A percentile compares a stretch with the other conserved stretches of the same genome.
These are phyloP conservation scores for Nicotiana paniculata DNA, from an alignment of 257 asterid genomes.

Conservation along the genomic window DNA sequence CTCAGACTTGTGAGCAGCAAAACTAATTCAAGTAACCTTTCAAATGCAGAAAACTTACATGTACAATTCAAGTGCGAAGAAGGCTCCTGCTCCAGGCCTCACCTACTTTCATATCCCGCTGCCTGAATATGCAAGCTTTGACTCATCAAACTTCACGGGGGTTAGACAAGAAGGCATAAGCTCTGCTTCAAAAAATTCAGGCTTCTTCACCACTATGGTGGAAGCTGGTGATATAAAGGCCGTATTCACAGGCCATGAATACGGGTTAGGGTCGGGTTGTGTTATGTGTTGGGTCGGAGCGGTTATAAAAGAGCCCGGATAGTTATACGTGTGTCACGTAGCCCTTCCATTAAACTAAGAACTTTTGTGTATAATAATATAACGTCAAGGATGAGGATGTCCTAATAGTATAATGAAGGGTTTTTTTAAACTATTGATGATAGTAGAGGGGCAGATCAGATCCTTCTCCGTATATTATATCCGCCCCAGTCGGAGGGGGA, in stretches of 20 bases:
- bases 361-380: no score
- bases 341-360: no score
- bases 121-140: slow-evolving; percentile 79
- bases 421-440: no score
- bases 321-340: no score
- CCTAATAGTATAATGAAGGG: no score
- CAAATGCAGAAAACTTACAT: slow-evolving; percentile 48
- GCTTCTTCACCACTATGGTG: slow-evolving; percentile 80
- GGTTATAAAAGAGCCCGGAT: no score
- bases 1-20: not conserved
- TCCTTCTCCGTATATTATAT: no score
- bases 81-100: slow-evolving; percentile 70
- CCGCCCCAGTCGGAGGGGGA: no score
- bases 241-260: slow-evolving; percentile 80
- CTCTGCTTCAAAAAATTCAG: slow-evolving; percentile 79
- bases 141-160: slow-evolving; percentile 73
- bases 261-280: no score
- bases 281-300: no score
- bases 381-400: no score
- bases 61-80: slow-evolving; percentile 55
- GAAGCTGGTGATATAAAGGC: slow-evolving; percentile 90
- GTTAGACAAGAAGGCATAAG: slow-evolving; percentile 79
- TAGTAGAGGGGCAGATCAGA: no score
- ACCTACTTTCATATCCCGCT: slow-evolving; percentile 91
- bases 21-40: not conserved